Base-by-base conservation (phyloP, 768 basidiomycete species). In the Suillus subluteus region DNA sequence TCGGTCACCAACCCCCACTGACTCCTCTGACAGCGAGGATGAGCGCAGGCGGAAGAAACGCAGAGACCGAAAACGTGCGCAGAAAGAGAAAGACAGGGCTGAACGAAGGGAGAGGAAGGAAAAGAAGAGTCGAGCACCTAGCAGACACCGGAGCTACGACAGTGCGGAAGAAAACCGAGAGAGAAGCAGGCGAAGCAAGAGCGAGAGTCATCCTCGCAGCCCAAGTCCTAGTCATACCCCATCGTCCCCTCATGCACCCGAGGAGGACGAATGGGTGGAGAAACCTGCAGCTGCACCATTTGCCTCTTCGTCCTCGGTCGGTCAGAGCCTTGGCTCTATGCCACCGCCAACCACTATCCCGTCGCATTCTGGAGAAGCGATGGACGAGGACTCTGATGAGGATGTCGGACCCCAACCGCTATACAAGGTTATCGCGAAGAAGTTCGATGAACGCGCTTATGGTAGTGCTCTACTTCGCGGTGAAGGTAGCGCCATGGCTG, bases 401-500 rank as follows among this genome's bases (percentile, higher is more conserved):
- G 92, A 91, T 43, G 75, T 97, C 40, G 96, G 96, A 0, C 96
- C 96, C 5, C 82, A 89, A 69, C 91, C 95, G n/a, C 72, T 87
- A 0, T 44, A 72, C 43, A 84, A 81, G 66, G 71, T 75, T 32
- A 67, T 80, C 6, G 81, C 81, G 65, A 88, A 85, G 71, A 86
- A 82, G 73, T 73, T 90, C 58, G 92, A 94, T 80, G 94, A 94
- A 72, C 88, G 95, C 30, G 87, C 91, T 55, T 99, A 95, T 74
- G 95, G 95, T 68, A 88, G 96, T 66, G 91, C 94, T 37, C 83
- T 99, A 61, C 86, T 96, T 13, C 92, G 92, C 6, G 98, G 98
- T 62, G 98, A 99, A 84, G 98, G 95, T 62, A 91, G 91, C 69
- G 98, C 98, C 44, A 99, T 99, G 96, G 98, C 98, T 2, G 94